These are phyloP conservation scores for Pseudonitzschia multiseries DNA, from an alignment of 108 stramenopile genomes.

Conservation along the genomic window DNA sequence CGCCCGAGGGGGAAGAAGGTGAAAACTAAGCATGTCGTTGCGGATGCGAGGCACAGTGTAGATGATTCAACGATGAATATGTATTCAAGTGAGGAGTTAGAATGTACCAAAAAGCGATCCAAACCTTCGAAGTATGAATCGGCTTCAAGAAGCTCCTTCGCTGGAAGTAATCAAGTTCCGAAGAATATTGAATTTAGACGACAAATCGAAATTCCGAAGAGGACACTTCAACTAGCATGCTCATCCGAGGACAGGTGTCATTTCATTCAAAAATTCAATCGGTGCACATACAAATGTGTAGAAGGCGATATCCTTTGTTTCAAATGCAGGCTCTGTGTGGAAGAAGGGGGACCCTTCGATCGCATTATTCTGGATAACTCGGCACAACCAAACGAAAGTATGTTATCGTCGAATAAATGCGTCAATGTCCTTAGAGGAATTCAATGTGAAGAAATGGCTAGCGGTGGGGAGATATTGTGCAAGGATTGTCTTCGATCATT, in stretches of 20 bases:
- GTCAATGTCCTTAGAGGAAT: not conserved
- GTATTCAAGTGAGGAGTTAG: not conserved
- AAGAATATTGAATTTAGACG: not conserved
- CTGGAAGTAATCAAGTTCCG: not conserved
- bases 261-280: not conserved
- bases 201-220: not conserved
- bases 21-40: not conserved
- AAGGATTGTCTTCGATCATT: not conserved
- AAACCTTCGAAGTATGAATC: not conserved
- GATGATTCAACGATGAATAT: not conserved
- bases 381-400: not conserved
- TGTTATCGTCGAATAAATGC: not conserved
- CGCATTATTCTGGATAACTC: not conserved
- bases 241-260: slow-evolving; percentile 1
- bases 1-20: not conserved
- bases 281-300: slow-evolving; percentile 3
- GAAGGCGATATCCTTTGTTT: not conserved
- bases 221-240: not conserved
- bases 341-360: not conserved
- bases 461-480: slow-evolving; percentile 2
- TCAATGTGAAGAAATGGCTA: not conserved
- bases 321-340: not conserved
- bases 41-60: not conserved
- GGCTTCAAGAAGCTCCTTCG: not conserved
- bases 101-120: not conserved